These are phyloP conservation scores for Globisporangium heterothallicum DNA, from an alignment of 352 stramenopile species.

Conservation along the genomic window DNA sequence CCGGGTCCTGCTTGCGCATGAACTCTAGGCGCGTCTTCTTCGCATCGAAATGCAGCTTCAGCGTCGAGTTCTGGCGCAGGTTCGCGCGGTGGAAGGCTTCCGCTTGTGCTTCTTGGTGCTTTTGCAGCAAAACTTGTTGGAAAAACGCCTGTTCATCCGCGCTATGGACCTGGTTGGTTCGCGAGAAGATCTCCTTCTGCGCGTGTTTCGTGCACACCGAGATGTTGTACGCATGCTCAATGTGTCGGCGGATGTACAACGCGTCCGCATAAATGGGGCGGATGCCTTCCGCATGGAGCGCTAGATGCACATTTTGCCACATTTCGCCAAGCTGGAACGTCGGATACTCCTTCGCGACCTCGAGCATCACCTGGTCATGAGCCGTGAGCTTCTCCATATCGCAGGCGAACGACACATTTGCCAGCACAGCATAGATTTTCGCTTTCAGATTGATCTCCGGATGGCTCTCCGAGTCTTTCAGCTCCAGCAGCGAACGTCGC, in stretches of 20 bases:
- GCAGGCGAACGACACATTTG: slow-evolving; percentile 51
- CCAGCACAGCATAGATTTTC: slow-evolving; percentile 68
- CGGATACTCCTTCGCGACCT: slow-evolving; percentile 67
- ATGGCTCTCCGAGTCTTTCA: slow-evolving; percentile 31
- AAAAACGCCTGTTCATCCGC: slow-evolving; percentile 44
- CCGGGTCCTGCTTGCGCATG: slow-evolving; percentile 55
- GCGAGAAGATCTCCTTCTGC: slow-evolving; percentile 44
- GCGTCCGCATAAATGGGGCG: slow-evolving; percentile 72
- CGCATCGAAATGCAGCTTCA: slow-evolving; percentile 69
- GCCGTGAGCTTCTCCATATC: slow-evolving; percentile 24
- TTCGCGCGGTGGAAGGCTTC: slow-evolving; percentile 52
- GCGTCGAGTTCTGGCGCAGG: slow-evolving; percentile 57
- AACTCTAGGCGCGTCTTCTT: slow-evolving; percentile 70
- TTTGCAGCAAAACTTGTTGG: slow-evolving; percentile 48
- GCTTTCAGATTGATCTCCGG: slow-evolving; percentile 53
- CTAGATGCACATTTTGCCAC: slow-evolving; percentile 68
- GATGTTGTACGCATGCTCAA: slow-evolving; percentile 70
- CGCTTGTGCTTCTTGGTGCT: slow-evolving; percentile 61
- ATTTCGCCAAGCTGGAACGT: slow-evolving; percentile 63
- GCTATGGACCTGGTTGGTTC: slow-evolving; percentile 9
- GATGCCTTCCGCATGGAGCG: slow-evolving; percentile 53
- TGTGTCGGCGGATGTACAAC: slow-evolving; percentile 62
- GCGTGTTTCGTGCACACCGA: slow-evolving; percentile 55
- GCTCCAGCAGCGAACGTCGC: slow-evolving; percentile 21
- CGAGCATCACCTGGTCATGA: slow-evolving; percentile 60